Evolutionary conservation across 176 grass and related monocot species (phyloP), one percentile per base, ranked within the genome.

Genomic region (Bothriochloa decipiens): DNA sequence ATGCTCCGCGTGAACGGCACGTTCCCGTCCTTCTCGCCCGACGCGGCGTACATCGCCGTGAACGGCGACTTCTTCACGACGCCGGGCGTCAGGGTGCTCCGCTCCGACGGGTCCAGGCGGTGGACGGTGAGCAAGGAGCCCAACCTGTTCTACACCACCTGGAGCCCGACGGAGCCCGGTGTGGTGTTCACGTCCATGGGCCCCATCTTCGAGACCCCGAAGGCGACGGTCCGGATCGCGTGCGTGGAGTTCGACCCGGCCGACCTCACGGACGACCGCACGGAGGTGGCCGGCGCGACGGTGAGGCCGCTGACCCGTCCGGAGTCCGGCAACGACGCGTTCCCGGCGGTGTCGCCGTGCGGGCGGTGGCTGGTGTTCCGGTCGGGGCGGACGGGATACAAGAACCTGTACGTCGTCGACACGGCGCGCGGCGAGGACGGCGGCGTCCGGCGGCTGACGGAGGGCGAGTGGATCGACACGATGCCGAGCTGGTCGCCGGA

Each of bases 401-500:
- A 98, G 89, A 98, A 98, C 85, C 81, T 95, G 53, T 98, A 95
- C 89, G 82, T 98, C 29, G 72, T 93, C 16, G 91, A 91, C 81
- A 83, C 95, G 37, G 61, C 85, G 11, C 83, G 84, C 53, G 94
- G 91, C 67, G 95, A 97, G 81, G 80, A 75, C 3, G 82, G 45
- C 0, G 80, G 18, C 1, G 46, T 92, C 0, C 86, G 87, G 69
- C 65, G 73, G 80, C 85, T 98, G 25, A 98, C 95, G 0, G 85
- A 88, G 13, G 95, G 95, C 35, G 87, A 95, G 60, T 95, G 95
- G 92, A 86, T 93, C 76, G 95, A 98, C 88, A 98, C 95, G 72
- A 98, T 98, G 95, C 95, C 95, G 45, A 82, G 37, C 68, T 98
- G 95, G 95, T 98, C 95, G 3, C 95, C 91, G 11, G 89, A 95